Conservation (phyloP, 2,329 filamentous ascomycete genomes). For the Thielaviopsis populi region DNA sequence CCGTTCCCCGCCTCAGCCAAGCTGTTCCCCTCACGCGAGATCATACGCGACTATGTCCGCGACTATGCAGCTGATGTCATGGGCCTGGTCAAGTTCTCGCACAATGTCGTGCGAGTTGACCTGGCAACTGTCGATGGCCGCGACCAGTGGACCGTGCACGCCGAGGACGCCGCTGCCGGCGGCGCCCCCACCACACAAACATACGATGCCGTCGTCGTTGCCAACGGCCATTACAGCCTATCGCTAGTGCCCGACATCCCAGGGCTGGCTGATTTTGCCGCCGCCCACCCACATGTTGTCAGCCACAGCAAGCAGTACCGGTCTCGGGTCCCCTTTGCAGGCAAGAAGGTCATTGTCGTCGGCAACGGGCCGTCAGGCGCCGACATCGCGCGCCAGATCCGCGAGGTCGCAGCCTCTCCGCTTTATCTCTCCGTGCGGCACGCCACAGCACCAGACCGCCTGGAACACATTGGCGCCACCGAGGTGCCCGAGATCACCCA, state of each 20-base stretch:
- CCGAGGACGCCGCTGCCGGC: constrained; percentile 21
- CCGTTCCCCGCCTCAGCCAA: constrained; percentile 48
- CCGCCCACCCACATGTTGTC: constrained; percentile 43
- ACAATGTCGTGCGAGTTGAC: constrained; percentile 48
- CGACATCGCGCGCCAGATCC: constrained; percentile 70
- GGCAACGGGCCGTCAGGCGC: constrained; percentile 74
- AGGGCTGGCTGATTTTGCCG: constrained; percentile 45
- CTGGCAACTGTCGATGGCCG: constrained; percentile 20
- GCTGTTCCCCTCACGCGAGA: constrained; percentile 58
- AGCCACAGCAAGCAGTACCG: constrained; percentile 72
- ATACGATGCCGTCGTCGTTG: constrained; percentile 64
- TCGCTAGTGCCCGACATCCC: constrained; percentile 50
- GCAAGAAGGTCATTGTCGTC: constrained; percentile 66
- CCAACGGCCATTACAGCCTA: constrained; percentile 59
- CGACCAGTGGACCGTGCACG: constrained; percentile 12
- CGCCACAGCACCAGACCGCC: constrained; percentile 31
- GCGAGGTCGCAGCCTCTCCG: constrained; percentile 39
- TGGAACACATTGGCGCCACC: constrained; percentile 32
- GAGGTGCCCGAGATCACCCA: constrained; percentile 44
- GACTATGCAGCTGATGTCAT: constrained; percentile 54
- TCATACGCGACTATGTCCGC: constrained; percentile 59
- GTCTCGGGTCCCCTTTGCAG: constrained; percentile 42
- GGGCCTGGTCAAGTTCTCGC: constrained; percentile 52
- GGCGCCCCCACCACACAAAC: constrained; percentile 27
- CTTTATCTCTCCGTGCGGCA: constrained; percentile 50